Evolutionary conservation across 2,329 filamentous ascomycete genomes (phyloP), one percentile per base, ranked within the genome.

Genomic region (Arthrobotrys sphaeroides): DNA sequence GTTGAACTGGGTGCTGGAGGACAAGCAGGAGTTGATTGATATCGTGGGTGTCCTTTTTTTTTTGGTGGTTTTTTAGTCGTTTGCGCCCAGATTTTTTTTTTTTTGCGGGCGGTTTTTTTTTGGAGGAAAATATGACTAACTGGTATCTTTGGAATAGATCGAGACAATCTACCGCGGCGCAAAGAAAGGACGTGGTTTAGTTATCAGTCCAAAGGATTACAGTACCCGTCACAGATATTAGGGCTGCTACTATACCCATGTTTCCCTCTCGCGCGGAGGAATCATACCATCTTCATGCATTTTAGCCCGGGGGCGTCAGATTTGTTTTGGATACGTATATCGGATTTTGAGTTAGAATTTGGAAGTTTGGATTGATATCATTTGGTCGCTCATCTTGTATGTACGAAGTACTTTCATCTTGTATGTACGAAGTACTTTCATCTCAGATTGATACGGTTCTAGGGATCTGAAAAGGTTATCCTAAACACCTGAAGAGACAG

Each of bases 101-200:
- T 43, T 38, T 5, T 5, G 24, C 26, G 33, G 33, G 12, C 1
- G 18, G 10, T 24, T 26, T 36, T 13, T 22, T 24, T 26, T 36
- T 13, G 9, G 10, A 24, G 10, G 18, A 31, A 5, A n/a, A 31
- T 49, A 18, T n/a, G 51, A 18, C 61, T 77, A 18, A 77, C 28
- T 57, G 12, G 20, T 33, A 1, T 42, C 33, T 38, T 20, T 28
- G 12, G 18, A n/a, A 3, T 60, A 78, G 78, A 90, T 98, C 81
- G 95, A 99, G 86, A 97, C 94, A 3, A 94, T 99, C 77, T 99
- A 98, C 82, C 90, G 94, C 73, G 95, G 95, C n/a, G 95, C 95
- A 31, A 98, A 97, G 87, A 99, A 99, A 85, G 95, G 96, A 0
- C 87, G 94, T 62, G 95, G 96, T 90, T 84, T 99, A 79, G 95